Evolutionary conservation across 208 protist genomes (phyloP).

Genomic region (Tritrichomonas musculus): DNA sequence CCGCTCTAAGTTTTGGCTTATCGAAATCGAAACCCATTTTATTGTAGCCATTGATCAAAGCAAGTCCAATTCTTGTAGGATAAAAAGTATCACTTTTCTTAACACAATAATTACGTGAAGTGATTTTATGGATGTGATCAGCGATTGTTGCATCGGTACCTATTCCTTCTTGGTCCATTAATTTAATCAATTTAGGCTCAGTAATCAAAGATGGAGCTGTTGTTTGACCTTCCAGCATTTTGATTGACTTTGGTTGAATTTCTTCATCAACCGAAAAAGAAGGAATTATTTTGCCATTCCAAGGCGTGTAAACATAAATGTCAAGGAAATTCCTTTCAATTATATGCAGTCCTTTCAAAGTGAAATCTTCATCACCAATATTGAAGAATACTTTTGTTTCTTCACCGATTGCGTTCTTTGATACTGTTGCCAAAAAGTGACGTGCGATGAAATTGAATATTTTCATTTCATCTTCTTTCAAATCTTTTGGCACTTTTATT

Average conservation of each 20-base stretch:
- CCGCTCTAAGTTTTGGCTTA: not conserved
- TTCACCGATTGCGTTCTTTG: constrained; percentile 53
- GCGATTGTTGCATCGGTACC: constrained; percentile 98
- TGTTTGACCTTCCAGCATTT: constrained; percentile 61
- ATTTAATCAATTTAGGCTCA: constrained; percentile 87
- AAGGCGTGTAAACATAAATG: constrained; percentile 72
- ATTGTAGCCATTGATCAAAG: constrained; percentile 84
- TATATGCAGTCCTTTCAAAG: constrained; percentile 38
- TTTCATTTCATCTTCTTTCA: constrained; percentile 19
- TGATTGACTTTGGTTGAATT: constrained; percentile 69
- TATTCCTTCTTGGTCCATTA: constrained; percentile 89
- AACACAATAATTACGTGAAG: constrained; percentile 55
- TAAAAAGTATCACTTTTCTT: constrained; percentile 55
- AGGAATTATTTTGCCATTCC: constrained; percentile 72
- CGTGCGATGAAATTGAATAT: constrained; percentile 87
- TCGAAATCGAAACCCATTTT: constrained; percentile 67
- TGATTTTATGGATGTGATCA: constrained; percentile 89
- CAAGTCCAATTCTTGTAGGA: constrained; percentile 82
- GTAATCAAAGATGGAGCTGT: constrained; percentile 73
- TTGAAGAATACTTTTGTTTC: constrained; percentile 55
- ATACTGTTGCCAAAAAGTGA: constrained; percentile 93
- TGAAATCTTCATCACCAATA: constrained; percentile 57
- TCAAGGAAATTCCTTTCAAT: constrained; percentile 79
- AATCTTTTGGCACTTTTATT: constrained; percentile 45
- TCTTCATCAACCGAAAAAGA: constrained; percentile 70